Percentiles rank a stretch among this genome's conserved stretches.
Conservation (phyloP, 176 grass and related monocot genomes). For the Bothriochloa decipiens region DNA sequence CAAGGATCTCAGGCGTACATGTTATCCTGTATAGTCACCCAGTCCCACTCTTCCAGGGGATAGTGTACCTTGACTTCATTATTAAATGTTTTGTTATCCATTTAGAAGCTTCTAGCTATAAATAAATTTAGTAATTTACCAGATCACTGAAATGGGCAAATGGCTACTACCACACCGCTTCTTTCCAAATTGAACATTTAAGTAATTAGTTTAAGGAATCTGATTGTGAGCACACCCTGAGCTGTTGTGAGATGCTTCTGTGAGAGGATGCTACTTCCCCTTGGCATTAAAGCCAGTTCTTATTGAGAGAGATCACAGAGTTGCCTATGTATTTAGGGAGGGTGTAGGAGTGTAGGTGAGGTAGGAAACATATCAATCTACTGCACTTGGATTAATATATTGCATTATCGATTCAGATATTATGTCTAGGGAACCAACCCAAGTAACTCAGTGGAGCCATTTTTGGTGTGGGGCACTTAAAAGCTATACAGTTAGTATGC, state of each 20-base stretch:
- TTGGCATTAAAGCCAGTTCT: background rate
- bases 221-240: background rate
- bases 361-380: background rate
- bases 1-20: background rate
- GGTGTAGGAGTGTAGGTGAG: background rate
- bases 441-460: constrained; percentile 1
- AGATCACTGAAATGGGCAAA: background rate
- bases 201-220: background rate
- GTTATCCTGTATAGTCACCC: background rate
- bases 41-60: background rate
- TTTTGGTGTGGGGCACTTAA: background rate
- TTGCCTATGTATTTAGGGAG: background rate
- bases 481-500: background rate
- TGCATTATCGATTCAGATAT: constrained; percentile 30
- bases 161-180: background rate
- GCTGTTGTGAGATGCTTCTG: background rate
- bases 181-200: background rate
- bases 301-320: background rate
- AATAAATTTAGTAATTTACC: background rate
- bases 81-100: background rate
- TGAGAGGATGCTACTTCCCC: background rate
- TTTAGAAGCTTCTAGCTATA: constrained; percentile 5
- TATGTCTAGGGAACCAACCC: constrained; percentile 19
- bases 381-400: constrained; percentile 3
- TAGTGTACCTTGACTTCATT: background rate